Evolutionary conservation across 345 rosid species (phyloP), one percentile per base, ranked within the genome.

Genomic region (Populus davidiana): DNA sequence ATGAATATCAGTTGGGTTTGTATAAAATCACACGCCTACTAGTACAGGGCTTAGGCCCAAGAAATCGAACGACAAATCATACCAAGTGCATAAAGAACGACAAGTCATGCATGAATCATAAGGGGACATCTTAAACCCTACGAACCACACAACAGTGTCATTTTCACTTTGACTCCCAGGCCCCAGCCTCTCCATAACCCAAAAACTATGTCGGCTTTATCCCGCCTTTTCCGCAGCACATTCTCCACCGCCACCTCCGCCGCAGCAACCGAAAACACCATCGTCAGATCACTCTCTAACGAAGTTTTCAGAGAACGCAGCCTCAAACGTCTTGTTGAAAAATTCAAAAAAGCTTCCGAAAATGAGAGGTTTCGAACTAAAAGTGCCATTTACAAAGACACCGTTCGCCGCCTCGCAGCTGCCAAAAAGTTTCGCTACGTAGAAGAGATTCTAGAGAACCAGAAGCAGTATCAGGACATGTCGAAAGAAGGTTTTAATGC

Each of bases 391-490:
- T 92, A 92, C 63, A 78, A 76, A 56, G 63, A 64, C 50, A 83
- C 86, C 20, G 86, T 91, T 79, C 93, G 91, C 79, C 93, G 95
- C 68, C 92, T 91, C 27, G 91, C 89, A 13, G 70, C 78, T 1
- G 88, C 91, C 36, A 82, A 83, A 68, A 86, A 85, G 75, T 85
- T 85, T 73, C 67, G 47, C 31, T 75, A 78, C 86, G 80, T 91
- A 43, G 84, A 90, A 56, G 92, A 90, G 74, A 89, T 93, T 80
- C 81, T 91, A 9, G 93, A 91, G 69, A 86, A 88, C 70, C 98
- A 90, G 69, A 93, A 89, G 78, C 85, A 88, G 84, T 93, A 85
- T 83, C 64, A 72, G 9, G 85, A 89, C 83, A 84, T 89, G 54
- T 75, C 88, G 16, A 84, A 83, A 75, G 94, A 92, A 80, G 94